Percentiles rank a stretch among this genome's conserved stretches.
Conservation (phyloP, 2,329 filamentous ascomycete species). For the Pseudocercospora macadamiae region DNA sequence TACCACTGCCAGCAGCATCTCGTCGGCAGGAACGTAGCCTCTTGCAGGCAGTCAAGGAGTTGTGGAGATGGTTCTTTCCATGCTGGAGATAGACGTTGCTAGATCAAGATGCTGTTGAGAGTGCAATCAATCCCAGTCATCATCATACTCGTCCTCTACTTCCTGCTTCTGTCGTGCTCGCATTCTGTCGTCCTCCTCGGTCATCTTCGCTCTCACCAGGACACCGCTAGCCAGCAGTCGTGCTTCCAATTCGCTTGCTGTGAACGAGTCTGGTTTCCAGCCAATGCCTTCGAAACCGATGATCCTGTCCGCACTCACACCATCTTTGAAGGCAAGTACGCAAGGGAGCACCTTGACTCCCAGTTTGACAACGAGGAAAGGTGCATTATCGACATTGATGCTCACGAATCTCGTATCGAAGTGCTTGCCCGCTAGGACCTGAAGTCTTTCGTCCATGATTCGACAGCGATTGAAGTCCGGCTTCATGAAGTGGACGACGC, state of each 20-base stretch:
- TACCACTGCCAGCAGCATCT: neutral
- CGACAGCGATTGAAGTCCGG: constrained; percentile 64
- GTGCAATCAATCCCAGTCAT: constrained; percentile 54
- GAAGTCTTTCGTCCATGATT: constrained; percentile 64
- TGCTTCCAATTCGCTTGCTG: constrained; percentile 57
- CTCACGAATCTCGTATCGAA: constrained; percentile 61
- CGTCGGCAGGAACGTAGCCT: neutral
- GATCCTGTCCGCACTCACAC: constrained; percentile 58
- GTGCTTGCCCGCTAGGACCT: constrained; percentile 58
- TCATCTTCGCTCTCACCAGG: constrained; percentile 56
- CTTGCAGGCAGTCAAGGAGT: neutral
- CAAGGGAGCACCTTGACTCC: constrained; percentile 62
- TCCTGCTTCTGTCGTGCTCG: constrained; percentile 38
- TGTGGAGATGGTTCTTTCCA: neutral
- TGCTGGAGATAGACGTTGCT: neutral
- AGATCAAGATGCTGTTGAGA: neutral
- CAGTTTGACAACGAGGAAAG: constrained; percentile 61
- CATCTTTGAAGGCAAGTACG: constrained; percentile 60
- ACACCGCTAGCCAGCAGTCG: constrained; percentile 56
- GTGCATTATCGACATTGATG: constrained; percentile 63
- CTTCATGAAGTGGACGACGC: constrained; percentile 67
- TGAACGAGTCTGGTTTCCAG: constrained; percentile 57
- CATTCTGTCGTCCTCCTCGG: constrained; percentile 45
- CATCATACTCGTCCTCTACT: constrained; percentile 45
- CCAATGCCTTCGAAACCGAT: constrained; percentile 63